A percentile compares a stretch with the other conserved stretches of the same genome.
Conservation (phyloP, 2,329 filamentous ascomycete species). For the Apiospora marii region DNA sequence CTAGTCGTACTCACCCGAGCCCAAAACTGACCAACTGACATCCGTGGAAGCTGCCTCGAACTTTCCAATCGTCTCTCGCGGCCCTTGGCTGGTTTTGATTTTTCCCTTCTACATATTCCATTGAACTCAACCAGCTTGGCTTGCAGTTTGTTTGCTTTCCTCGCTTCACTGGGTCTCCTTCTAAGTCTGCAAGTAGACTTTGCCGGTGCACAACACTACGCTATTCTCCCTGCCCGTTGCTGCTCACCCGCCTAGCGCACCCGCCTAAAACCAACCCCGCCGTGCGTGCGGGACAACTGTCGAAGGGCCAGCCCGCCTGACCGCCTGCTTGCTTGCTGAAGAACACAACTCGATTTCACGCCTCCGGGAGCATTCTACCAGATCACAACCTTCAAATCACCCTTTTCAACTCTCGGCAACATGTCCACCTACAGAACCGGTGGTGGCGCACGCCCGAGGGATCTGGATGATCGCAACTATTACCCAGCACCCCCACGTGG, state of each 20-base stretch:
- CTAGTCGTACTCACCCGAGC: conserved; percentile 7
- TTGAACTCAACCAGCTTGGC: not conserved
- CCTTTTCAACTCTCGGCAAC: not conserved
- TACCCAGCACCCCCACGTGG: conserved; percentile 45
- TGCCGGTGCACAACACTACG: conserved; percentile 1
- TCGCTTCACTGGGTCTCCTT: not conserved
- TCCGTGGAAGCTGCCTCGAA: conserved; percentile 18
- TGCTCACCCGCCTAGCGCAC: not conserved
- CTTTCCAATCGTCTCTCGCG: conserved; percentile 14
- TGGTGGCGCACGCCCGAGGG: conserved; percentile 37
- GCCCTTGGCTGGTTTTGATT: conserved; percentile 1
- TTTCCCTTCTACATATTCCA: conserved; percentile 1
- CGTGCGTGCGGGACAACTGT: conserved; percentile 4
- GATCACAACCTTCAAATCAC: conserved; percentile 2
- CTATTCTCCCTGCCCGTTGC: conserved; percentile 8
- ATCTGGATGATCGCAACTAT: conserved; percentile 57
- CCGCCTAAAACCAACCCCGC: conserved; percentile 4
- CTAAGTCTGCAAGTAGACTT: conserved; percentile 12
- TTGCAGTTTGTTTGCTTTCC: conserved; percentile 1
- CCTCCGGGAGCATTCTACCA: not conserved
- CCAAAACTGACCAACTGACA: conserved; percentile 19
- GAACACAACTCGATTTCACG: not conserved
- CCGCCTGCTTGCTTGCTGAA: conserved; percentile 1
- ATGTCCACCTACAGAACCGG: conserved; percentile 20
- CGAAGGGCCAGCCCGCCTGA: conserved; percentile 16